Conservation (phyloP, 148 eudicot genomes). For the Camellia sinensis region DNA sequence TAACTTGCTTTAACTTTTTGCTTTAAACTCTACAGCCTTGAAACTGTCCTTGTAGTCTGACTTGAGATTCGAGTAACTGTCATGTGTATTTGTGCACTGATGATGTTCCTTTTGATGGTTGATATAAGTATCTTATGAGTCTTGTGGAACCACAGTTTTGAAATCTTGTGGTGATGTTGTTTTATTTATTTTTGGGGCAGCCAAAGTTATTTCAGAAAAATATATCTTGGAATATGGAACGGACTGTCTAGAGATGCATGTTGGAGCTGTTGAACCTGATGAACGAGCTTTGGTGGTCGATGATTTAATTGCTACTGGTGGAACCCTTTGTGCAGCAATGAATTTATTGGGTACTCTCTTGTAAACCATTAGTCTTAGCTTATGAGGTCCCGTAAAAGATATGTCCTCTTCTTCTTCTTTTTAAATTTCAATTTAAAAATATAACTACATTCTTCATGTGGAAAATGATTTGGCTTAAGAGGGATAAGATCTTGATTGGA, state of each 20-base stretch:
- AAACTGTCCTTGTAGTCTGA: background rate
- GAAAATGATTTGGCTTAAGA: background rate
- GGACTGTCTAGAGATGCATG: conserved; percentile 91
- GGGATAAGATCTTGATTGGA: background rate
- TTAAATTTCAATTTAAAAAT: too few species aligned
- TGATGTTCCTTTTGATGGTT: background rate
- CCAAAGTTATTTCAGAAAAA: conserved; percentile 71
- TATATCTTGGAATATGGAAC: conserved; percentile 83
- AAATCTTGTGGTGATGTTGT: background rate
- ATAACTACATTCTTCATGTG: background rate
- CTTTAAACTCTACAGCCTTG: background rate
- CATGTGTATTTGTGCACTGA: background rate
- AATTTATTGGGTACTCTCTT: conserved; percentile 59
- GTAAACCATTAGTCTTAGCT: background rate
- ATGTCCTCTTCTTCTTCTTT: background rate
- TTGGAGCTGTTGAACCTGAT: conserved; percentile 76
- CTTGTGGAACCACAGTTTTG: background rate
- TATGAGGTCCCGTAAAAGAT: background rate
- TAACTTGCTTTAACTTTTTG: too few species aligned
- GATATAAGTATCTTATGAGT: background rate
- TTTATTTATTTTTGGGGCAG: conserved; percentile 29
- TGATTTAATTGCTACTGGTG: conserved; percentile 93
- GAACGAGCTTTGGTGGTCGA: conserved; percentile 85
- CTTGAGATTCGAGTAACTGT: background rate
- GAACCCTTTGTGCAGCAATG: conserved; percentile 93